phyloP scores from a whole-genome alignment of 1,139 yeast species.

The Suhomyces bolitotheri region DNA sequence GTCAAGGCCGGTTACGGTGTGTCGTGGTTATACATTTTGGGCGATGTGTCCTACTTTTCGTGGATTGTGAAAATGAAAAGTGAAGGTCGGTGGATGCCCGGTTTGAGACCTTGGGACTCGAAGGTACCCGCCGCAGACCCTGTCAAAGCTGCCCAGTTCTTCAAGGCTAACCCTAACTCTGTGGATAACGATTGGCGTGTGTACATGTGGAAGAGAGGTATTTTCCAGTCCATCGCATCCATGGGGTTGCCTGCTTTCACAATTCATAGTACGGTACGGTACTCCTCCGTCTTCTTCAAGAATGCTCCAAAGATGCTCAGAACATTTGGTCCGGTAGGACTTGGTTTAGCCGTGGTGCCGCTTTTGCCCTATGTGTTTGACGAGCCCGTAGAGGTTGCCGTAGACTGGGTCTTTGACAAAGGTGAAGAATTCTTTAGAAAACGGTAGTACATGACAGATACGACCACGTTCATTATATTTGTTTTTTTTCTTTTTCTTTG shows the following conservation, averaged over 20 bases:
- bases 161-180: slow-evolving; percentile 24
- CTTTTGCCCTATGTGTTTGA: slow-evolving; percentile 76
- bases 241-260: slow-evolving; percentile 90
- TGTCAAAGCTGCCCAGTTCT: slow-evolving; percentile 38
- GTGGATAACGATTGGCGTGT: slow-evolving; percentile 64
- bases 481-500: too few species aligned
- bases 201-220: slow-evolving; percentile 65
- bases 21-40: slow-evolving; percentile 74
- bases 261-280: slow-evolving; percentile 75
- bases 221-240: slow-evolving; percentile 79
- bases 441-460: too few species aligned
- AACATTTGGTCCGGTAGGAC: slow-evolving; percentile 73
- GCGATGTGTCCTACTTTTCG: slow-evolving; percentile 75
- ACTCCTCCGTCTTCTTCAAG: slow-evolving; percentile 59
- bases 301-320: slow-evolving; percentile 45
- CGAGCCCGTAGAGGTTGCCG: slow-evolving; percentile 74
- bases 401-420: slow-evolving; percentile 64
- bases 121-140: slow-evolving; percentile 46
- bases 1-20: slow-evolving; percentile 71
- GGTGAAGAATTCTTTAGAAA: slow-evolving; percentile 39
- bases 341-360: slow-evolving; percentile 79
- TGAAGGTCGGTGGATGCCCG: slow-evolving; percentile 65
- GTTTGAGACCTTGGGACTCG: slow-evolving; percentile 68
- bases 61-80: slow-evolving; percentile 73
- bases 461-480: too few species aligned